phyloP scores from a whole-genome alignment of 768 basidiomycete species.

The Boletus reticulatus region DNA sequence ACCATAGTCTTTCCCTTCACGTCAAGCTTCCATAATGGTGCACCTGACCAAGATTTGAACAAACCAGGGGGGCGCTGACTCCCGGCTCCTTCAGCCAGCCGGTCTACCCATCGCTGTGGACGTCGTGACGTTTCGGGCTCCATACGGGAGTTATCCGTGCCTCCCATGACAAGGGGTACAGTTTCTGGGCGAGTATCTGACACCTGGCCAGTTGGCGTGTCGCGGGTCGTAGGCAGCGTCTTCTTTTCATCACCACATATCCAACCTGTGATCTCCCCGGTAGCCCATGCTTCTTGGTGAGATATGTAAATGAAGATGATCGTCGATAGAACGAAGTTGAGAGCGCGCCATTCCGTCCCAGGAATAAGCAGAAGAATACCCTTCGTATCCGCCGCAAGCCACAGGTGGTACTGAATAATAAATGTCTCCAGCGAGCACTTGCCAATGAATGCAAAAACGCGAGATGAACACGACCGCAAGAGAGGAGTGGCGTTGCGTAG shows the following conservation, averaged over 20 bases:
- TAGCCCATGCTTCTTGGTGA: constrained; percentile 74
- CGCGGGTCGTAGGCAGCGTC: constrained; percentile 21
- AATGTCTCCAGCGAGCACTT: constrained; percentile 90
- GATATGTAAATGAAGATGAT: constrained; percentile 79
- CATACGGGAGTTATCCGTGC: not conserved
- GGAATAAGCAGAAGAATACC: constrained; percentile 79
- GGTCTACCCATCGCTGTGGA: constrained; percentile 49
- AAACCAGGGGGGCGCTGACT: constrained; percentile 18
- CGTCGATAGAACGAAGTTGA: constrained; percentile 77
- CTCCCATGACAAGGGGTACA: constrained; percentile 6
- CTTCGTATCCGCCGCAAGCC: constrained; percentile 83
- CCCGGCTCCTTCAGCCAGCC: constrained; percentile 38
- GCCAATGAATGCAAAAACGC: constrained; percentile 77
- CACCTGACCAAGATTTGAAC: constrained; percentile 31
- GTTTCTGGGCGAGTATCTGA: constrained; percentile 4
- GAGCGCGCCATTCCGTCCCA: constrained; percentile 64
- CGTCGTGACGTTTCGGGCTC: constrained; percentile 42
- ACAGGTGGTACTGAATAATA: constrained; percentile 86
- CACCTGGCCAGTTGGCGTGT: not conserved
- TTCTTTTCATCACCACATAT: constrained; percentile 43
- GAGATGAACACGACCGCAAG: constrained; percentile 68
- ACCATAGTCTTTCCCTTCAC: constrained; percentile 41
- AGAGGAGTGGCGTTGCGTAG: constrained; percentile 74
- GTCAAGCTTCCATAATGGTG: constrained; percentile 36
- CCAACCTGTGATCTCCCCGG: constrained; percentile 63